Evolutionary conservation across 371 early-diverging fungal species (phyloP).

Genomic region (Syncephalastrum sp.): DNA sequence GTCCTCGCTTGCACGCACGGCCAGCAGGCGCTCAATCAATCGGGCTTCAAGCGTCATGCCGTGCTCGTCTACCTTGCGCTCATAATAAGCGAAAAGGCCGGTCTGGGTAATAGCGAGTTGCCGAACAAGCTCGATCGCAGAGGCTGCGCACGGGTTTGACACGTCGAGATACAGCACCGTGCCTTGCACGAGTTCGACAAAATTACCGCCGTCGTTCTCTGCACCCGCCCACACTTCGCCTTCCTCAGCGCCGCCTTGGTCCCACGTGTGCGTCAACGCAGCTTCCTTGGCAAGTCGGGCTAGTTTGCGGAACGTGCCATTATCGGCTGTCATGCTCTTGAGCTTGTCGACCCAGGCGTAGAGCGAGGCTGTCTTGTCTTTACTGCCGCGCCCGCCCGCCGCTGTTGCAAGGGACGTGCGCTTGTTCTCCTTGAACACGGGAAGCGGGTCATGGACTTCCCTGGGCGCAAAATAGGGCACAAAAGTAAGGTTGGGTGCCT

Average conservation of each 20-base stretch:
- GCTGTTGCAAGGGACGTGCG: slow-evolving; percentile 6
- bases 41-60: slow-evolving; percentile 40
- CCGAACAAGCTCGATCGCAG: slow-evolving; percentile 35
- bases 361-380: slow-evolving; percentile 30
- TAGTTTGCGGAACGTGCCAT: slow-evolving; percentile 33
- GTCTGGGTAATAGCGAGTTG: slow-evolving; percentile 41
- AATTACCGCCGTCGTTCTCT: slow-evolving; percentile 41
- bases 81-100: slow-evolving; percentile 41
- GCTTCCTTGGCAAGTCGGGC: slow-evolving; percentile 37
- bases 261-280: slow-evolving; percentile 41
- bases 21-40: slow-evolving; percentile 29
- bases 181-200: slow-evolving; percentile 39
- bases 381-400: slow-evolving; percentile 14
- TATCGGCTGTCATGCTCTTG: slow-evolving; percentile 19
- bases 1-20: slow-evolving; percentile 26
- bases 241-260: slow-evolving; percentile 43
- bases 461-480: slow-evolving; percentile 19
- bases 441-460: slow-evolving; percentile 5
- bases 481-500: slow-evolving; percentile 2
- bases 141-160: not conserved
- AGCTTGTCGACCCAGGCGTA: slow-evolving; percentile 39
- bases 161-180: slow-evolving; percentile 21
- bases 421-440: slow-evolving; percentile 15
- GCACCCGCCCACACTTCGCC: slow-evolving; percentile 46
- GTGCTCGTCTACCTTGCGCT: slow-evolving; percentile 31